These are phyloP conservation scores for Tephrocybe sp. DNA, from an alignment of 768 basidiomycete species.

Conservation along the genomic window DNA sequence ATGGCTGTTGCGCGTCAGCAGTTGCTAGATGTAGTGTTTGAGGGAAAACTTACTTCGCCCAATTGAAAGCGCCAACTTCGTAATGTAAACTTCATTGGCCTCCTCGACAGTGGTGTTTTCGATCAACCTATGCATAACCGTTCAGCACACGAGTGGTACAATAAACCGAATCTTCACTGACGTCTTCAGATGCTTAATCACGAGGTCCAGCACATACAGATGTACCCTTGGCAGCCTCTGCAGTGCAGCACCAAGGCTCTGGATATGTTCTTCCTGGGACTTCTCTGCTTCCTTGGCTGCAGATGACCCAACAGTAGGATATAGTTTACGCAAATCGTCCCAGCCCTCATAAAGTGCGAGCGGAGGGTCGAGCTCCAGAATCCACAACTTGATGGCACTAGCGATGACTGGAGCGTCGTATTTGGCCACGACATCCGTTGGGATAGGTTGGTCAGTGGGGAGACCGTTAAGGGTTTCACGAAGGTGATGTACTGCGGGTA, in stretches of 20 bases:
- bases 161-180: conserved; percentile 32
- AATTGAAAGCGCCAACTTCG: conserved; percentile 84
- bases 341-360: conserved; percentile 84
- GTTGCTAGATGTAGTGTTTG: not conserved
- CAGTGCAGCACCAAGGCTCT: conserved; percentile 60
- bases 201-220: conserved; percentile 71
- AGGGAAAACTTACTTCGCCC: conserved; percentile 66
- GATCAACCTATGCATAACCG: conserved; percentile 51
- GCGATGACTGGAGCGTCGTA: conserved; percentile 89
- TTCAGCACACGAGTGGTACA: not conserved
- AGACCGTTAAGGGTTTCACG: conserved; percentile 80
- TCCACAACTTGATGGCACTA: conserved; percentile 82
- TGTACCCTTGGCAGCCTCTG: conserved; percentile 75
- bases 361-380: conserved; percentile 89
- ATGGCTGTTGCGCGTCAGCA: conserved; percentile 49
- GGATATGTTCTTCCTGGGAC: conserved; percentile 57
- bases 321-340: conserved; percentile 88
- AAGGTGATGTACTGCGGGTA: conserved; percentile 79
- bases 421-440: conserved; percentile 48
- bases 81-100: conserved; percentile 72
- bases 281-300: conserved; percentile 50
- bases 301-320: conserved; percentile 66
- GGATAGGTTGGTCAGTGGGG: conserved; percentile 54
- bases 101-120: conserved; percentile 69
- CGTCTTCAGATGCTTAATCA: conserved; percentile 76